A percentile compares a stretch with the other conserved stretches of the same genome.
phyloP scores from a whole-genome alignment of 1,284 basidiomycete species.

The Cerrena zonata region DNA sequence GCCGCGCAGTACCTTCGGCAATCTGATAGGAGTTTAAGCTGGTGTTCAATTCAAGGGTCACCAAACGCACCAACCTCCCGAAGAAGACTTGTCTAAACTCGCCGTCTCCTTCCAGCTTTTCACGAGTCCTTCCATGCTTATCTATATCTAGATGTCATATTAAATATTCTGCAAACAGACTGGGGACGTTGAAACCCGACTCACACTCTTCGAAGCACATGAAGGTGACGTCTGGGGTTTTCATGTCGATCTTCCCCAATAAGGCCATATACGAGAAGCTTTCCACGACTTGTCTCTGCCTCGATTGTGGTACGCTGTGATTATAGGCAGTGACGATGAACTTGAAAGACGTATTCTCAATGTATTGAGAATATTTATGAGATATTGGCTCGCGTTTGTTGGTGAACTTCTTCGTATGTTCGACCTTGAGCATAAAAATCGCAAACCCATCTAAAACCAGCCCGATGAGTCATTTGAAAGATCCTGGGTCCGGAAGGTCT shows the following conservation, averaged over 20 bases:
- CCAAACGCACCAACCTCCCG: conserved; percentile 73
- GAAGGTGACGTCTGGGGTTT: conserved; percentile 72
- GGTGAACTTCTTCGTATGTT: conserved; percentile 69
- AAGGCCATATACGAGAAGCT: conserved; percentile 84
- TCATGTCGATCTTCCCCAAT: conserved; percentile 79
- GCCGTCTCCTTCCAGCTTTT: conserved; percentile 59
- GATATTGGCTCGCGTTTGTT: conserved; percentile 41
- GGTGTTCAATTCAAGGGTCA: conserved; percentile 1
- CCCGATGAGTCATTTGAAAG: conserved; percentile 1
- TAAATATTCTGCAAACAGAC: background rate
- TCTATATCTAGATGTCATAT: conserved; percentile 50
- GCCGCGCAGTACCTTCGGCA: conserved; percentile 65
- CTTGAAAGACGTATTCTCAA: conserved; percentile 69
- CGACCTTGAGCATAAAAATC: conserved; percentile 70
- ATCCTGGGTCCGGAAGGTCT: conserved; percentile 1
- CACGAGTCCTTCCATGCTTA: conserved; percentile 37
- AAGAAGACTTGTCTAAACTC: conserved; percentile 71
- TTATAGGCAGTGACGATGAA: conserved; percentile 77
- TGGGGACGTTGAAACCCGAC: conserved; percentile 18
- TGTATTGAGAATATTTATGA: conserved; percentile 58
- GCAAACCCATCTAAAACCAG: conserved; percentile 57
- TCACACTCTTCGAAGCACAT: conserved; percentile 88
- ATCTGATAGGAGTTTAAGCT: conserved; percentile 40
- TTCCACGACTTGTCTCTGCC: conserved; percentile 70
- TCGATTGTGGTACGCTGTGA: conserved; percentile 61